A percentile compares a stretch with the other conserved stretches of the same genome.
These are phyloP conservation scores for Beauveria pseudobassiana DNA, from an alignment of 2,329 filamentous ascomycete genomes.

Conservation along the genomic window DNA sequence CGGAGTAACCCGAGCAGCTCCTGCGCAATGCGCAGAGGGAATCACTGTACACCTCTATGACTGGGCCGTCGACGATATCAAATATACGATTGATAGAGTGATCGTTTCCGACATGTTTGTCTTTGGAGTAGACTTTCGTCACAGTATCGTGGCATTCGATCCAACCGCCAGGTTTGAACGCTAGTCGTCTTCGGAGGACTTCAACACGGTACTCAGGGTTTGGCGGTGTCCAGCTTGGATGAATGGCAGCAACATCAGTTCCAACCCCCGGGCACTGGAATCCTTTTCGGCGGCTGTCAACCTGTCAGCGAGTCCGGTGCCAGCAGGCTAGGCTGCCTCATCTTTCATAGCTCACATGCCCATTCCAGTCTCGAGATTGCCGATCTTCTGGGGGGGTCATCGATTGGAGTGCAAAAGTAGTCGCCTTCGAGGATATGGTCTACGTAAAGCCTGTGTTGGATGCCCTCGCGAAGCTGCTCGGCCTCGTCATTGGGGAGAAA, in stretches of 20 bases:
- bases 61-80: slow-evolving; percentile 24
- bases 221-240: slow-evolving; percentile 41
- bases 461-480: slow-evolving; percentile 40
- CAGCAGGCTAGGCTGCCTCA: slow-evolving; percentile 19
- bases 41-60: slow-evolving; percentile 24
- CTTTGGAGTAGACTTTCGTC: slow-evolving; percentile 23
- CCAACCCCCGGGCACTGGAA: slow-evolving; percentile 39
- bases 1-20: slow-evolving; percentile 22
- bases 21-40: slow-evolving; percentile 22
- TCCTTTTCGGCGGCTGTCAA: slow-evolving; percentile 36
- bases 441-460: slow-evolving; percentile 40
- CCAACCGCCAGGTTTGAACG: slow-evolving; percentile 32
- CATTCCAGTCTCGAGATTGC: slow-evolving; percentile 43
- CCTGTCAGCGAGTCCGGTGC: slow-evolving; percentile 9
- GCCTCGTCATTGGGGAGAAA: slow-evolving; percentile 46
- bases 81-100: slow-evolving; percentile 29
- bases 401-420: slow-evolving; percentile 37
- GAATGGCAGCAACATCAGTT: slow-evolving; percentile 37
- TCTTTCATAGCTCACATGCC: slow-evolving; percentile 50
- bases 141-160: slow-evolving; percentile 31
- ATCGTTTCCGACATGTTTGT: slow-evolving; percentile 21
- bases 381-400: slow-evolving; percentile 39
- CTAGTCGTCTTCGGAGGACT: slow-evolving; percentile 28
- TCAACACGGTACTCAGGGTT: slow-evolving; percentile 46
- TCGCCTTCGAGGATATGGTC: slow-evolving; percentile 38